Evolutionary conservation across 257 asterid genomes (phyloP).

Genomic region (Perilla frutescens): DNA sequence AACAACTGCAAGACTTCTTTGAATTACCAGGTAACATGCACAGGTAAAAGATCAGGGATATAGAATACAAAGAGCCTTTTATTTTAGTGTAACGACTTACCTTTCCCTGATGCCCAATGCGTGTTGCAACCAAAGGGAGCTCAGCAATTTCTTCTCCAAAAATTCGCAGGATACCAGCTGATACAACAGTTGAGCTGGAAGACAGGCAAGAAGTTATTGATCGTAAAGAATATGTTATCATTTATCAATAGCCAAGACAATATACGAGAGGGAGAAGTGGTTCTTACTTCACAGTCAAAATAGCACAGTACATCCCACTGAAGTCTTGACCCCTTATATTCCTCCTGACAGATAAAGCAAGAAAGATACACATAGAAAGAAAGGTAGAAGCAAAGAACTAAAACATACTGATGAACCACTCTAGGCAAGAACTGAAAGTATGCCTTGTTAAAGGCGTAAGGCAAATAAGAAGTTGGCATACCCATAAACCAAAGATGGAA

Average conservation of each 20-base stretch:
- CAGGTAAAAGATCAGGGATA: not conserved
- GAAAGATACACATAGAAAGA: slow-evolving; percentile 13
- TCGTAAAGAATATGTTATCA: slow-evolving; percentile 28
- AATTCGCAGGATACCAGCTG: slow-evolving; percentile 89
- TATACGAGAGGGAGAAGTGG: slow-evolving; percentile 13
- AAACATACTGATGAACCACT: slow-evolving; percentile 22
- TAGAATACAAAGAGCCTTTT: not conserved
- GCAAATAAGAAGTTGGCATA: slow-evolving; percentile 38
- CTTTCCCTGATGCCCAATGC: slow-evolving; percentile 77
- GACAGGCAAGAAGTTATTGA: slow-evolving; percentile 32
- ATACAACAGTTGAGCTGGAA: slow-evolving; percentile 91
- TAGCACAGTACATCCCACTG: slow-evolving; percentile 95
- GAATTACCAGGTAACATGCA: not conserved
- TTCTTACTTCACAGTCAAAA: slow-evolving; percentile 82
- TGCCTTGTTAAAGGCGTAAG: slow-evolving; percentile 16
- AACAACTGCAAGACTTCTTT: not conserved
- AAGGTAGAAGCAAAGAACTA: slow-evolving; percentile 12
- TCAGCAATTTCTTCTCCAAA: slow-evolving; percentile 95
- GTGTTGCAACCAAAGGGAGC: slow-evolving; percentile 95
- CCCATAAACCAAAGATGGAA: slow-evolving; percentile 99
- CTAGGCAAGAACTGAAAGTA: slow-evolving; percentile 23
- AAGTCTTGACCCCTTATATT: slow-evolving; percentile 94
- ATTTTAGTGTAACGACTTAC: slow-evolving; percentile 47
- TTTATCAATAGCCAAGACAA: slow-evolving; percentile 25
- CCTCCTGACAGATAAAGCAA: slow-evolving; percentile 62